Evolutionary conservation across 345 rosid species (phyloP).

Genomic region (Lepidium didymum): DNA sequence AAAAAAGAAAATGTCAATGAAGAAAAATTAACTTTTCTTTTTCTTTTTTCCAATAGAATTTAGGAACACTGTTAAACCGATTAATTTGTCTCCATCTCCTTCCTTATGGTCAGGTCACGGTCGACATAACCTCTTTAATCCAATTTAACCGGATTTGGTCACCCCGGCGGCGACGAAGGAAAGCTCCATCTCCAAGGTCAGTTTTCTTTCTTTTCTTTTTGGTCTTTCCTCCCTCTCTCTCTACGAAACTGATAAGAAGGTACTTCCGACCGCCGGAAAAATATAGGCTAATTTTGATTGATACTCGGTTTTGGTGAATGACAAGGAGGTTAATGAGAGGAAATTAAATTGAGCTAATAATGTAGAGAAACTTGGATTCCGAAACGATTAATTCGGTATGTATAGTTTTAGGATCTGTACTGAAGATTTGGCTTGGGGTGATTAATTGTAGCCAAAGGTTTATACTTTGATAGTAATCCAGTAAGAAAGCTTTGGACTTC

Average conservation of each 20-base stretch:
- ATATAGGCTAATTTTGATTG: not conserved
- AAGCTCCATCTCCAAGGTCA: constrained; percentile 12
- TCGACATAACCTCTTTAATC: constrained; percentile 3
- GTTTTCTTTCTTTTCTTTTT: not conserved
- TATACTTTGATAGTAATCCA: constrained; percentile 2
- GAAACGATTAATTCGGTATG: not conserved
- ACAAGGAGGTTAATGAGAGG: not conserved
- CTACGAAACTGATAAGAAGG: not conserved
- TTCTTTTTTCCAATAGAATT: not conserved
- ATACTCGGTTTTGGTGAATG: not conserved
- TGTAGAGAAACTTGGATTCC: not conserved
- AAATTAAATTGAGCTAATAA: not conserved
- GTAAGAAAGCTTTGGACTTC: not conserved
- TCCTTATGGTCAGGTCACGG: constrained; percentile 9
- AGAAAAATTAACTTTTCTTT: too few species aligned
- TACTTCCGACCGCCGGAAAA: not conserved
- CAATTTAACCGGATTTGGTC: not conserved
- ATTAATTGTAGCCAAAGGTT: not conserved
- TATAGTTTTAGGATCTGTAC: constrained; percentile 2
- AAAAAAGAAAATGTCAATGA: too few species aligned
- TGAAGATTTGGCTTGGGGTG: not conserved
- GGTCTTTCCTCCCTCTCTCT: not conserved
- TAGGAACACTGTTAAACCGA: not conserved
- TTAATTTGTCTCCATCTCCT: constrained; percentile 14
- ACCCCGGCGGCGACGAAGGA: constrained; percentile 18